These are phyloP conservation scores for Solanum commersonii DNA, from an alignment of 257 asterid species.

Conservation along the genomic window DNA sequence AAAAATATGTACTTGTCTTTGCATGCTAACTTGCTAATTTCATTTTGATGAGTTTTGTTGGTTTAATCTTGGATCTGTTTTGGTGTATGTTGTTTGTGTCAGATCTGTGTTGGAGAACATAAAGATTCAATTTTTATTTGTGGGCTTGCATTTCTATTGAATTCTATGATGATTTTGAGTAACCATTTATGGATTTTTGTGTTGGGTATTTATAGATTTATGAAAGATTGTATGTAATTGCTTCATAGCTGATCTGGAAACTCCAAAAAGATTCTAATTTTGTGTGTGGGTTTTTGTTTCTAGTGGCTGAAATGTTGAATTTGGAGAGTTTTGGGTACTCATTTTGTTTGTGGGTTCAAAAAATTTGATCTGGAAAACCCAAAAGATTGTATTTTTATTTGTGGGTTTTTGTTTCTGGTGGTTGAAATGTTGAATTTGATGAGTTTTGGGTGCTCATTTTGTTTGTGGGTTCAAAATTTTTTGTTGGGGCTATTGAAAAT, in stretches of 20 bases:
- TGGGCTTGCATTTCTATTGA: not conserved
- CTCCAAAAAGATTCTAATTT: not conserved
- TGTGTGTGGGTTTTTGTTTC: not conserved
- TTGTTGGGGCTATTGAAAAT: not conserved
- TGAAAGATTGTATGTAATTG: not conserved
- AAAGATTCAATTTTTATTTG: not conserved
- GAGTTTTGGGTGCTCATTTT: not conserved
- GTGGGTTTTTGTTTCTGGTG: not conserved
- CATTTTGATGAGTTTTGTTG: not conserved
- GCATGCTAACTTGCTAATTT: not conserved
- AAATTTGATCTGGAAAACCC: not conserved
- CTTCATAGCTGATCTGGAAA: not conserved
- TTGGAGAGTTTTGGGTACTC: not conserved
- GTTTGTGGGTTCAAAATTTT: not conserved
- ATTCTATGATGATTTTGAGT: not conserved
- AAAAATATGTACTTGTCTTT: constrained; percentile 3
- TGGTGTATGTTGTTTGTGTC: constrained; percentile 5
- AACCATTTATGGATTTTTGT: not conserved
- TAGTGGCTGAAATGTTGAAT: not conserved
- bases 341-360: not conserved
- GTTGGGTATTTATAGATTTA: not conserved
- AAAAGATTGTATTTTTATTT: not conserved
- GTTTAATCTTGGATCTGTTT: constrained; percentile 21
- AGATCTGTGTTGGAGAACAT: constrained; percentile 36
- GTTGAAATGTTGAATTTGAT: not conserved